Base-by-base conservation (phyloP, 2,329 filamentous ascomycete species). In the Fusarium torreyae region DNA sequence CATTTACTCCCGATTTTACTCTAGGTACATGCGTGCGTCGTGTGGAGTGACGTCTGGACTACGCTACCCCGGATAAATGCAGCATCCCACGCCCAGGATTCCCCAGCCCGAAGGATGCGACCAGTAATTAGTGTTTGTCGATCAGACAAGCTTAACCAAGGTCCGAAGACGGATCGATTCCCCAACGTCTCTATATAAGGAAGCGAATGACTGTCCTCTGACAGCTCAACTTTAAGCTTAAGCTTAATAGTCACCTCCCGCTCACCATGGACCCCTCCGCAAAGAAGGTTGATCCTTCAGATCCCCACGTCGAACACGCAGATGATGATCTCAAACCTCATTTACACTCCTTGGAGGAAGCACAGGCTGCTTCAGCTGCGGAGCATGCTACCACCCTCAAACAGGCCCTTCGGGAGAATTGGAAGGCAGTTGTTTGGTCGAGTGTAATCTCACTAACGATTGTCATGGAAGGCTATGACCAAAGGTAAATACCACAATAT, bases 401-500 rank as follows among this genome's bases (percentile, higher is more conserved):
- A 9, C 56, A 70, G 38, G 66, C 63, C 6, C 45, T 69, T 6
- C 44, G 48, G 1, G 58, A 62, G 49, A 68, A 71, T 45, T 63
- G 60, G 51, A 66, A 68, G 18, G 70, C 70, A 22, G 63, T 63
- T 5, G 4, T 68, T 5, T 71, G 70, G 70, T 71, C 69, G 15
- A 49, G 54, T 3, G 50, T 63, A 1, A 71, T 73, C 18, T 70
- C 70, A 2, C 26, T 71, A 24, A 66, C 66, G 1, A 70, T 71
- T 50, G 63, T 71, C 22, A 73, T 73, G 70, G 70, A 73, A 40
- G 66, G 68, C 3, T 73, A 70, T 40, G 70, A 71, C 43, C 57
- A 60, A 18, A 70, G 56, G 53, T 49, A 66, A 9, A 66, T 69
- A 24, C 33, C 24, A 3, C n/a, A 31, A 36, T 13, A 13, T 13